These are phyloP conservation scores for Psidium friedrichsthalianum DNA, from an alignment of 345 rosid species.

Conservation along the genomic window DNA sequence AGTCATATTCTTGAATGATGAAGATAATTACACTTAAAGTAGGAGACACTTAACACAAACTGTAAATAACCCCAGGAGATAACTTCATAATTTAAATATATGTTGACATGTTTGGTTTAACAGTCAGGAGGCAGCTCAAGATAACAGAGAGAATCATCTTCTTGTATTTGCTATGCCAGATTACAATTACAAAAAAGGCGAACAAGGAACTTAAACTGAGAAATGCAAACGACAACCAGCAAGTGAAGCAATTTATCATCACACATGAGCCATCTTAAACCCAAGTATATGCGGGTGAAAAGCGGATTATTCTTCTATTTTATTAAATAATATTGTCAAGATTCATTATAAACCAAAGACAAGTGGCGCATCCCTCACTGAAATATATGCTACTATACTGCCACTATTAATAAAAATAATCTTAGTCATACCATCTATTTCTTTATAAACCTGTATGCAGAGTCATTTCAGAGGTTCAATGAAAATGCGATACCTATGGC, in stretches of 20 bases:
- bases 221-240: not conserved
- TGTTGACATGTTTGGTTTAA: not conserved
- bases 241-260: not conserved
- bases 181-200: not conserved
- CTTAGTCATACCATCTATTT: not conserved
- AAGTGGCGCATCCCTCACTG: not conserved
- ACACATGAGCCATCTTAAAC: not conserved
- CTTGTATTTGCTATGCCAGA: not conserved
- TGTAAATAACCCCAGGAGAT: not conserved
- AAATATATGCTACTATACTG: not conserved
- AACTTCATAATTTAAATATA: not conserved
- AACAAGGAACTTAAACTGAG: not conserved
- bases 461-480: not conserved
- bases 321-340: not conserved
- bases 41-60: not conserved
- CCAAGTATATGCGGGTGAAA: not conserved
- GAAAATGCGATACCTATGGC: not conserved
- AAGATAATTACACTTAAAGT: not conserved
- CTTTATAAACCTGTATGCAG: not conserved
- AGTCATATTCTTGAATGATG: not conserved
- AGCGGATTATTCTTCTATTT: not conserved
- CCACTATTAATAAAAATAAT: not conserved
- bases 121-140: not conserved
- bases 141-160: not conserved
- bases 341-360: not conserved